phyloP scores from a whole-genome alignment of 768 basidiomycete genomes.

The Auriscalpium orientale region DNA sequence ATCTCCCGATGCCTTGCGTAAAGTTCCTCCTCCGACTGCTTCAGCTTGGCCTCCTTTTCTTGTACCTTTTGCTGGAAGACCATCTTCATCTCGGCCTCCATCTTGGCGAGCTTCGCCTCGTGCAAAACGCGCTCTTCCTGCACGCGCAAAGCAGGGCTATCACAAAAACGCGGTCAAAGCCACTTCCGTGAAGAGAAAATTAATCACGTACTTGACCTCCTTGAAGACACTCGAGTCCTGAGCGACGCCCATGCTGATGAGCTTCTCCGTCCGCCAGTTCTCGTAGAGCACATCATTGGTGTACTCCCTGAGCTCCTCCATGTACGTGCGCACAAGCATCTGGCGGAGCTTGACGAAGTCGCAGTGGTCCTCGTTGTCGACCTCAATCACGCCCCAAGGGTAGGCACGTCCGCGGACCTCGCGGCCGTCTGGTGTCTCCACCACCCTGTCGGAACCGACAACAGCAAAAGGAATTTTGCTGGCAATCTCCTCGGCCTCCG shows the following conservation, averaged over 20 bases:
- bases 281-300: conserved; percentile 96
- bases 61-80: conserved; percentile 99
- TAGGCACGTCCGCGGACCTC: conserved; percentile 91
- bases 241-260: conserved; percentile 94
- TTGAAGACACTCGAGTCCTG: conserved; percentile 98
- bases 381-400: conserved; percentile 98
- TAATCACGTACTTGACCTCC: conserved; percentile 85
- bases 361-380: conserved; percentile 98
- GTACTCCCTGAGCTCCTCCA: conserved; percentile 98
- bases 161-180: conserved; percentile 7
- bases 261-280: conserved; percentile 96
- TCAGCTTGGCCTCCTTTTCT: conserved; percentile 98
- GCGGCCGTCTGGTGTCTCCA: conserved; percentile 80
- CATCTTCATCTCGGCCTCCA: conserved; percentile 99
- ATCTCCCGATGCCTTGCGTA: conserved; percentile 99
- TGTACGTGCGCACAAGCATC: conserved; percentile 98
- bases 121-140: conserved; percentile 95
- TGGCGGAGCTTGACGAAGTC: conserved; percentile 99
- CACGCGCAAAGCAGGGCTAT: conserved; percentile 88
- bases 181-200: background rate
- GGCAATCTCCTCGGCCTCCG: conserved; percentile 95
- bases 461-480: conserved; percentile 99
- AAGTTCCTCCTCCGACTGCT: conserved; percentile 98
- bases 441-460: conserved; percentile 85
- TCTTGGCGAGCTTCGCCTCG: conserved; percentile 96